These are phyloP conservation scores for Raphidocelis subcapitata DNA, from an alignment of 139 green algal species.

Conservation along the genomic window DNA sequence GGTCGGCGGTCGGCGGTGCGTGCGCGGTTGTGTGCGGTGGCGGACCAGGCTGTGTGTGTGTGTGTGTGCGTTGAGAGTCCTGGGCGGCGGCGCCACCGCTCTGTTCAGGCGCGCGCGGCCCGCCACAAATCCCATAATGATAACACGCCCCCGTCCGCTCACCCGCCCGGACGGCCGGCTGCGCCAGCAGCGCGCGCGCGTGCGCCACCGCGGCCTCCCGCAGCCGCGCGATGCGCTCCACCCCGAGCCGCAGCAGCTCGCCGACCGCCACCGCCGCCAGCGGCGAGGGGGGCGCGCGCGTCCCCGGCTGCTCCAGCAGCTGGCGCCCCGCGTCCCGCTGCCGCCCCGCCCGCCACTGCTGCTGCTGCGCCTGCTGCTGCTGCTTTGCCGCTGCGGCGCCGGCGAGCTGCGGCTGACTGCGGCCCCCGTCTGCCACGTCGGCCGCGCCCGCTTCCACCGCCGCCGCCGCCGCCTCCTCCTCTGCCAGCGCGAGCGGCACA, in stretches of 20 bases:
- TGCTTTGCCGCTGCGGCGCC: too few relatives aligned
- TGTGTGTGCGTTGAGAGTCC: neutral
- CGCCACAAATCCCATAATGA: too few relatives aligned
- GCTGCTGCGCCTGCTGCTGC: conserved; percentile 14
- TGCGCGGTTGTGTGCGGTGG: too few relatives aligned
- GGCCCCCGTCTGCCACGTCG: neutral
- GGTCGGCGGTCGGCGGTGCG: too few relatives aligned
- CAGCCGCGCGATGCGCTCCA: conserved; percentile 84
- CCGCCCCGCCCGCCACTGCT: neutral
- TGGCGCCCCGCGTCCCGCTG: neutral
- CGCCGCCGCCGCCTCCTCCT: neutral
- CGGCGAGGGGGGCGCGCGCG: neutral
- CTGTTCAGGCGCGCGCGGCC: too few relatives aligned
- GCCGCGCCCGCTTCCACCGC: neutral
- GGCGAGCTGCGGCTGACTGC: neutral
- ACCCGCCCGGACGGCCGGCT: neutral
- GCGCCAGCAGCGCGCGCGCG: conserved; percentile 28
- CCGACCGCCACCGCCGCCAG: conserved; percentile 30
- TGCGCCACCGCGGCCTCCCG: conserved; percentile 49
- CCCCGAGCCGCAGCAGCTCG: conserved; percentile 68
- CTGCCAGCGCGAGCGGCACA: conserved; percentile 20
- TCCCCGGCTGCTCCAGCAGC: neutral
- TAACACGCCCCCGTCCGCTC: too few relatives aligned
- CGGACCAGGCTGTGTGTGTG: neutral
- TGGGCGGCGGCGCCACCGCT: neutral